Evolutionary conservation across 495 filamentous ascomycete genomes (phyloP).

Genomic region (Amorphotheca resinae): DNA sequence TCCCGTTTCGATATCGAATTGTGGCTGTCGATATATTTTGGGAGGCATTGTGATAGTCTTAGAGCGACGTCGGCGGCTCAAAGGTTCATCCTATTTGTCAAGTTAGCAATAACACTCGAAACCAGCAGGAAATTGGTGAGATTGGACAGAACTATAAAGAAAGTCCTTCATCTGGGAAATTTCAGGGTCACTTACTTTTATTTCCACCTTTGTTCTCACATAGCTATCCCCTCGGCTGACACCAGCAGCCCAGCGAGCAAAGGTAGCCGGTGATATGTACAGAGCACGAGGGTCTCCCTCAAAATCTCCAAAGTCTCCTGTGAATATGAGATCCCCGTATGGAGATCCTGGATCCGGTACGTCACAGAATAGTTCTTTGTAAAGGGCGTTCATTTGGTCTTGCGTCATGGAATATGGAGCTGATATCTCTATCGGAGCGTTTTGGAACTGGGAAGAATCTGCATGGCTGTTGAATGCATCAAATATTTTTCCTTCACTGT

Average conservation of each 20-base stretch:
- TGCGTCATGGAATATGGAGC: background rate
- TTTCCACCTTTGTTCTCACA: background rate
- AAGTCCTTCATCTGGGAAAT: background rate
- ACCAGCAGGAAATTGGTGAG: too few species aligned
- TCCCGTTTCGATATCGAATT: slow-evolving; percentile 12
- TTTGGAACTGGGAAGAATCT: background rate
- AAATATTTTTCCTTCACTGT: slow-evolving; percentile 9
- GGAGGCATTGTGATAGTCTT: background rate
- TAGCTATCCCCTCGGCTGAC: slow-evolving; percentile 3
- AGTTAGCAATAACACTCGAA: background rate
- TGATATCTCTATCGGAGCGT: background rate
- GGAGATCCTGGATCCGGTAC: slow-evolving; percentile 8
- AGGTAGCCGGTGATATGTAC: slow-evolving; percentile 12
- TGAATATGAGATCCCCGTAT: too few species aligned
- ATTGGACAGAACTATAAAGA: too few species aligned
- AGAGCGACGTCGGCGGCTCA: background rate
- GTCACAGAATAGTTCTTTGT: slow-evolving; percentile 2
- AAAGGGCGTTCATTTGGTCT: slow-evolving; percentile 13
- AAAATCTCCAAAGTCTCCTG: too few species aligned
- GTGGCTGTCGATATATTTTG: background rate
- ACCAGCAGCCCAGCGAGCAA: slow-evolving; percentile 15
- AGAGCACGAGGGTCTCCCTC: slow-evolving; percentile 16
- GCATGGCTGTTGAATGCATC: slow-evolving; percentile 2
- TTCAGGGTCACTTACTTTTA: slow-evolving; percentile 3
- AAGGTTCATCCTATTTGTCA: background rate